These are phyloP conservation scores for Diplodia intermedia DNA, from an alignment of 2,329 filamentous ascomycete species.

Conservation along the genomic window DNA sequence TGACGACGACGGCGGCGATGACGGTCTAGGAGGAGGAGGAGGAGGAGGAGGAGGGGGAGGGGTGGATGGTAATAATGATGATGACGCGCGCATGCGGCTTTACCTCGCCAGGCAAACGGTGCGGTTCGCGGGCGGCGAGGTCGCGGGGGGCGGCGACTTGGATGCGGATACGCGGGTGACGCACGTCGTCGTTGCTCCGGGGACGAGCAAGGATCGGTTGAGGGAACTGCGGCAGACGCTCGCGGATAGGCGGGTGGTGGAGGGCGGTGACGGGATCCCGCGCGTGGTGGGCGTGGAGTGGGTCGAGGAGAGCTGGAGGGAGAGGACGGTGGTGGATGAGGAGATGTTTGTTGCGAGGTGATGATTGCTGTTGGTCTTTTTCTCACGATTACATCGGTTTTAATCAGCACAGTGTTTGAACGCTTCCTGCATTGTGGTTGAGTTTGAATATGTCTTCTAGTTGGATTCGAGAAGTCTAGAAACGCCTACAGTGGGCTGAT, in stretches of 20 bases:
- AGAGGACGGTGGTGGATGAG: constrained; percentile 80
- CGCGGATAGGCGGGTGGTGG: constrained; percentile 44
- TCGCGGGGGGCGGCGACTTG: constrained; percentile 55
- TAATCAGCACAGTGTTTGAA: no score
- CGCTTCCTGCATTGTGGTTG: no score
- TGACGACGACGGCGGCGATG: constrained; percentile 24
- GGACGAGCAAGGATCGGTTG: constrained; percentile 51
- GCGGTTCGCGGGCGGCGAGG: constrained; percentile 71
- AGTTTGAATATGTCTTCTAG: no score
- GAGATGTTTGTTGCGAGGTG: constrained; percentile 35
- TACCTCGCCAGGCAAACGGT: constrained; percentile 64
- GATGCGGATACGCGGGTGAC: constrained; percentile 63
- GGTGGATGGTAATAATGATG: not conserved
- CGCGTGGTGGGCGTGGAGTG: constrained; percentile 73
- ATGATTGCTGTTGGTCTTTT: not conserved
- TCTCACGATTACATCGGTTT: no score
- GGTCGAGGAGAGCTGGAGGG: constrained; percentile 81
- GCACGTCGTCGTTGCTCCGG: constrained; percentile 69
- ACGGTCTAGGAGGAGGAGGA: not conserved
- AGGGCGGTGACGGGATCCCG: constrained; percentile 57
- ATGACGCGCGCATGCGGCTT: constrained; percentile 41
- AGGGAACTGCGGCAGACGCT: constrained; percentile 57
- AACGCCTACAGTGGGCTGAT: no score
- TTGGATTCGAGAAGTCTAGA: no score
- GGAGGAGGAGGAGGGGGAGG: not conserved